Percentiles rank a stretch among this genome's conserved stretches.
phyloP scores from a whole-genome alignment of 148 eudicot genomes.

The Selenicereus undatus region DNA sequence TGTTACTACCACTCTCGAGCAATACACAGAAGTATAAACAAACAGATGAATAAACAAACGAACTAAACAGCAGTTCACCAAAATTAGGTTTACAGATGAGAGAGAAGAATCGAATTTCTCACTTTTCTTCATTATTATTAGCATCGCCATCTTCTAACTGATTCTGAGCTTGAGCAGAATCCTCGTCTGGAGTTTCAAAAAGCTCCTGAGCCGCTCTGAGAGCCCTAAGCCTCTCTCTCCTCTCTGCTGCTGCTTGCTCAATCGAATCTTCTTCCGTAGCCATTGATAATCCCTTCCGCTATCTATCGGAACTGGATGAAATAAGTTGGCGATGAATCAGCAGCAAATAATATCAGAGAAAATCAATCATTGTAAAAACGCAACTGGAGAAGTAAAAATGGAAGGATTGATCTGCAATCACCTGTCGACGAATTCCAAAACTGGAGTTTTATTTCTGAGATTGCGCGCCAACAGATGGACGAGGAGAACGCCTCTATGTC shows the following conservation, averaged over 20 bases:
- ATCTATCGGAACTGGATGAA: not conserved
- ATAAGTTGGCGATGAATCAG: not conserved
- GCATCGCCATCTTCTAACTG: conserved; percentile 21
- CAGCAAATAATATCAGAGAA: not conserved
- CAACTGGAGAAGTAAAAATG: not conserved
- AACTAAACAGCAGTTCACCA: not conserved
- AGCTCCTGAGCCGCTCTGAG: conserved; percentile 80
- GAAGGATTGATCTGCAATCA: not conserved
- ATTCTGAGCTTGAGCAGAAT: conserved; percentile 29
- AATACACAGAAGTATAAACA: not conserved
- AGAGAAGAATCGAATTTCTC: conserved; percentile 5
- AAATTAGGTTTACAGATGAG: not conserved
- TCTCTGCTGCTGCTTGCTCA: conserved; percentile 70
- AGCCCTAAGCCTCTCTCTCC: conserved; percentile 79
- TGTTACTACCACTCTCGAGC: not conserved
- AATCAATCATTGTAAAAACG: not conserved
- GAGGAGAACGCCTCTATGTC: not conserved
- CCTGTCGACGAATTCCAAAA: not conserved
- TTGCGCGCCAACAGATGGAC: conserved; percentile 13
- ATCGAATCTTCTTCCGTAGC: conserved; percentile 48
- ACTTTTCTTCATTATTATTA: conserved; percentile 43
- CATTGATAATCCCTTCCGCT: conserved; percentile 30
- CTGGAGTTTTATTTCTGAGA: conserved; percentile 13
- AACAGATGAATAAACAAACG: not conserved
- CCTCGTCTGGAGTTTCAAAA: conserved; percentile 61